Conservation (phyloP, 495 filamentous ascomycete species). For the Aspergillus hancockii region DNA sequence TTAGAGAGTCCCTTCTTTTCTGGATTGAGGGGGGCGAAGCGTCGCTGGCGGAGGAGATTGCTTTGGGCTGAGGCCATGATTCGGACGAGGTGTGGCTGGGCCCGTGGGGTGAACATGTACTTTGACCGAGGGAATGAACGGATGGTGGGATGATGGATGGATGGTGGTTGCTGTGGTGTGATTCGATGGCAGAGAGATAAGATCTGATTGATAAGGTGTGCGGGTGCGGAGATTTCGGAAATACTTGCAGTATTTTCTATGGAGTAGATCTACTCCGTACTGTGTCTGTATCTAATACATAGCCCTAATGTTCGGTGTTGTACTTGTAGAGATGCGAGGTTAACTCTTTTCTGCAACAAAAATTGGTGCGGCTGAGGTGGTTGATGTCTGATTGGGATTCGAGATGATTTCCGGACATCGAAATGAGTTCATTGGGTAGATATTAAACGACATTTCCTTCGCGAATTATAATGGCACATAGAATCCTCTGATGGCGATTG, state of each 20-base stretch:
- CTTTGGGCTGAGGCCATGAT: constrained; percentile 35
- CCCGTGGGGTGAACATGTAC: background rate
- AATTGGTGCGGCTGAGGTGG: too few relatives aligned
- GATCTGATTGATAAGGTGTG: background rate
- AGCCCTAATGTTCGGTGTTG: too few relatives aligned
- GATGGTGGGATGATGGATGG: background rate
- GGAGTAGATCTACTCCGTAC: background rate
- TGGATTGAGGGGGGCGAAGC: constrained; percentile 58
- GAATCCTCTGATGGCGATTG: too few relatives aligned
- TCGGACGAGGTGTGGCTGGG: background rate
- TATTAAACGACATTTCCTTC: too few relatives aligned
- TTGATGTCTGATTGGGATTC: too few relatives aligned
- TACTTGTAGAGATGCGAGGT: too few relatives aligned
- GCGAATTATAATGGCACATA: too few relatives aligned
- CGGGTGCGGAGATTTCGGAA: background rate
- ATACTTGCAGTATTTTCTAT: background rate
- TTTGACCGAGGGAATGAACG: background rate
- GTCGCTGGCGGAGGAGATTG: constrained; percentile 38
- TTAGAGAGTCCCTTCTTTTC: constrained; percentile 22
- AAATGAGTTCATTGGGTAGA: too few relatives aligned
- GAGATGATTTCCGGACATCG: too few relatives aligned
- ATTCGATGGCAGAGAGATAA: background rate
- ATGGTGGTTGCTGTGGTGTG: constrained; percentile 3
- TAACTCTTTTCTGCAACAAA: too few relatives aligned
- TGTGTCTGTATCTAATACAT: too few relatives aligned